These are phyloP conservation scores for Elongisporangium anandrum DNA, from an alignment of 352 stramenopile genomes.

Conservation along the genomic window DNA sequence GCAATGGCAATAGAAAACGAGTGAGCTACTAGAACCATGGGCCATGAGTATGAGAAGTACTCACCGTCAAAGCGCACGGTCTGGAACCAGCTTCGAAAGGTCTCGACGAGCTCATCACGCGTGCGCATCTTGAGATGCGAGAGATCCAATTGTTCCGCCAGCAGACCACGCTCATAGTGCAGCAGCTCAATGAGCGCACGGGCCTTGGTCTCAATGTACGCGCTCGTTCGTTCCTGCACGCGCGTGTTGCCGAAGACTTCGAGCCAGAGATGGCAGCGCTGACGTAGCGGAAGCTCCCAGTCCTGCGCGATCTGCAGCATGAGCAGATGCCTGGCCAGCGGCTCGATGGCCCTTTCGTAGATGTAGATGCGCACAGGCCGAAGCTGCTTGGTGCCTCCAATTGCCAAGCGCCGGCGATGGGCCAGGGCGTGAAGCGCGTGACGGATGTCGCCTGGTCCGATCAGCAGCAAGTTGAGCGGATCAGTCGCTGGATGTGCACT, in stretches of 20 bases:
- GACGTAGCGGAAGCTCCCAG: conserved; percentile 83
- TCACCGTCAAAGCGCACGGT: conserved; percentile 73
- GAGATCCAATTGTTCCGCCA: conserved; percentile 73
- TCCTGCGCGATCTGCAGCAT: conserved; percentile 87
- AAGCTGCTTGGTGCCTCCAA: conserved; percentile 8
- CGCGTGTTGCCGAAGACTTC: conserved; percentile 93
- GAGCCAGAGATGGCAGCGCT: conserved; percentile 87
- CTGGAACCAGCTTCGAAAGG: conserved; percentile 78
- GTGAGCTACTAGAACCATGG: not conserved
- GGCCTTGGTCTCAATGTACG: conserved; percentile 78
- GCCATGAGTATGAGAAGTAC: not conserved
- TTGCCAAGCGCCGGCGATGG: conserved; percentile 30
- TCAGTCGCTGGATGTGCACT: too few species aligned
- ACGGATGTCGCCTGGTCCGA: conserved; percentile 80
- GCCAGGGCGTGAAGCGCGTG: conserved; percentile 62
- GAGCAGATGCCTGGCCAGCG: conserved; percentile 85
- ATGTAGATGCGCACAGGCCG: conserved; percentile 87
- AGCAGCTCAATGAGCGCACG: conserved; percentile 70
- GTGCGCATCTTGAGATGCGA: conserved; percentile 88
- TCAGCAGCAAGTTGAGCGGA: too few species aligned
- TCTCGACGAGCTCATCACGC: conserved; percentile 85
- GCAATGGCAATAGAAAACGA: conserved; percentile 1
- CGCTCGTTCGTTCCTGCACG: conserved; percentile 77
- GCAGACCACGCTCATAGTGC: conserved; percentile 54
- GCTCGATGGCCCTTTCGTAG: conserved; percentile 81